phyloP scores from a whole-genome alignment of 495 filamentous ascomycete genomes.

The Aspergillus heteromorphus region DNA sequence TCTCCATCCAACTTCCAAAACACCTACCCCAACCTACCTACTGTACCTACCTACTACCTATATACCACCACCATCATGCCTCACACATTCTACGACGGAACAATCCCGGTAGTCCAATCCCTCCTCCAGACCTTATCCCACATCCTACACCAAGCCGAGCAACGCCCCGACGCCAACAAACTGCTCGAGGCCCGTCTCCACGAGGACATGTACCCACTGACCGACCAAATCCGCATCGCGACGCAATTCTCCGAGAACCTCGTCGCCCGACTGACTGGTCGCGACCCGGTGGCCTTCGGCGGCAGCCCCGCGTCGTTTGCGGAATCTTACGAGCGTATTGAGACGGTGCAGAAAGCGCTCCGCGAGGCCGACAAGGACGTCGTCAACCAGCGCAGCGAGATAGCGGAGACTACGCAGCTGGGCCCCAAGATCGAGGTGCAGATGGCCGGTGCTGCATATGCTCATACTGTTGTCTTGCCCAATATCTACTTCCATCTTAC shows the following conservation, averaged over 20 bases:
- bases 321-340: slow-evolving; percentile 36
- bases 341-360: slow-evolving; percentile 35
- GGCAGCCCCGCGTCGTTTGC: slow-evolving; percentile 34
- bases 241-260: slow-evolving; percentile 29
- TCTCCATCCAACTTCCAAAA: too few species aligned
- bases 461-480: slow-evolving; percentile 38
- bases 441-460: slow-evolving; percentile 25
- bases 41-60: too few species aligned
- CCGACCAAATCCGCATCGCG: slow-evolving; percentile 40
- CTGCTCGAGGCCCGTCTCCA: slow-evolving; percentile 22
- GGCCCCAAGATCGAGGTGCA: slow-evolving; percentile 4
- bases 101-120: slow-evolving; percentile 18
- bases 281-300: slow-evolving; percentile 21
- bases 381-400: slow-evolving; percentile 23
- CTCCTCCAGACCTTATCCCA: slow-evolving; percentile 28
- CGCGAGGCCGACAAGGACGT: slow-evolving; percentile 31
- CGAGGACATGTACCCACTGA: slow-evolving; percentile 45
- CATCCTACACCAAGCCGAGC: slow-evolving; percentile 23
- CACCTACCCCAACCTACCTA: too few species aligned
- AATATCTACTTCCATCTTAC: slow-evolving; percentile 57
- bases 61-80: not conserved
- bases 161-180: slow-evolving; percentile 18
- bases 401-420: slow-evolving; percentile 10
- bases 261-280: slow-evolving; percentile 27
- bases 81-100: slow-evolving; percentile 25